Base-by-base conservation (phyloP, 129 eudicot genomes). In the Logfia minima region DNA sequence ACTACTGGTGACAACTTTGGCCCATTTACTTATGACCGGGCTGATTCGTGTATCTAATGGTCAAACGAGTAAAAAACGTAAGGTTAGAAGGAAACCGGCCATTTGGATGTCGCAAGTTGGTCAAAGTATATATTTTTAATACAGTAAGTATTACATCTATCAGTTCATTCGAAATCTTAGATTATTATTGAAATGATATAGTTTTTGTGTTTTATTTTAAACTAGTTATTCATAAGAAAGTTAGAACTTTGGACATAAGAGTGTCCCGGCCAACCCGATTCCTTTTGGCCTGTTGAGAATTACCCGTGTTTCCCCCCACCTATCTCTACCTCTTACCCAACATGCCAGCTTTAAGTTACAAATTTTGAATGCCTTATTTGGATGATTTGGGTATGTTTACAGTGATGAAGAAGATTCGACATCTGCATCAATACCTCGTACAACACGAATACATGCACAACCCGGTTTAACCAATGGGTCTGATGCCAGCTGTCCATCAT, bases 361-460 rank as follows among this genome's bases (percentile, higher is more conserved):
- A 21, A 11, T 31, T 32, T 3, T 29, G 70, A 29, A 31, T 14
- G 68, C 39, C 21, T 77, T 78, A 26, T 78, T 78, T 41, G 51
- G 70, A 65, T 79, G 64, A 34, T 43, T 41, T 71, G 23, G 72
- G 53, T 68, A 41, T 75, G 29, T 63, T 41, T 61, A 71, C 84
- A 94, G 98, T 71, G 99, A 94, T 52, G 98, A 94, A 82, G 98
- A 94, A 86, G 98, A 94, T 83, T 83, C 97, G 28, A 88, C 96
- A 43, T 84, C 96, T 39, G 93, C 90, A 56, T 75, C 86, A 4
- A 66, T 74, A 63, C 53, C 96, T 23, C 87, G 78, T 71, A 71
- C 75, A 60, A 73, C 29, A 32, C 75, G 87, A 77, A 78, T 74
- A 35, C 85, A 39, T 9, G 58, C 88, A 24, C 91, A 79, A 66